Evolutionary conservation across 441 rosid species (phyloP), one percentile per base, ranked within the genome.

Genomic region (Pelargonium cotyledonis): DNA sequence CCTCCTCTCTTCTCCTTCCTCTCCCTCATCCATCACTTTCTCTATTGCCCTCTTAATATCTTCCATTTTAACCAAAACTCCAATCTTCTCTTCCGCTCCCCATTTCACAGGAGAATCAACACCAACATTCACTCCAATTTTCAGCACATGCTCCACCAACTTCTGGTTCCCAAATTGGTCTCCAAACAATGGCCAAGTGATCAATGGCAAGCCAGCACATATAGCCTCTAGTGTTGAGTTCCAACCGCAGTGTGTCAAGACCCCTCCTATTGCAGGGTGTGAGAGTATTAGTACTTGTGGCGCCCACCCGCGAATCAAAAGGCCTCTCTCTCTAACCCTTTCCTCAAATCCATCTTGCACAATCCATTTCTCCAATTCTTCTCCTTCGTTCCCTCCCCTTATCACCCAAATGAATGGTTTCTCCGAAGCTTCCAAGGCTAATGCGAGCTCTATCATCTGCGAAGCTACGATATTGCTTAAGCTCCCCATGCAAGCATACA

Each of bases 401-500:
- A 79, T 78, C 2, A 84, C 91, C 95, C 95, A 89, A n/a, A 89
- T 76, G 63, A 78, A 87, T 2, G 86, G 80, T 15, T 49, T 68
- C 1, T 62, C 66, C 11, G 80, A 76, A 8, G 75, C 79, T 70
- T 85, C 86, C 31, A 82, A 66, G 11, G 81, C 85, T 29, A 75
- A 51, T 2, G 69, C 83, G 26, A 83, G 74, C 63, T 83, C 85
- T 19, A 65, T 77, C 62, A 76, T 8, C 5, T 81, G 83, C 2
- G 67, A 2, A 44, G 72, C 19, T 0, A 11, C 29, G 23, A 85
- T 12, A 49, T 51, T 67, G 38, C 74, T 65, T 1, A 83, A 65
- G 19, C 76, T 79, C 2, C 89, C 87, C 3, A 83, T 69, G 15
- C 79, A 80, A 10, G 64, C 80, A 66, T 82, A 80, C 2, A 83